A percentile compares a stretch with the other conserved stretches of the same genome.
Evolutionary conservation across 257 asterid species (phyloP).

Genomic region (Nicotiana tomentosiformis): DNA sequence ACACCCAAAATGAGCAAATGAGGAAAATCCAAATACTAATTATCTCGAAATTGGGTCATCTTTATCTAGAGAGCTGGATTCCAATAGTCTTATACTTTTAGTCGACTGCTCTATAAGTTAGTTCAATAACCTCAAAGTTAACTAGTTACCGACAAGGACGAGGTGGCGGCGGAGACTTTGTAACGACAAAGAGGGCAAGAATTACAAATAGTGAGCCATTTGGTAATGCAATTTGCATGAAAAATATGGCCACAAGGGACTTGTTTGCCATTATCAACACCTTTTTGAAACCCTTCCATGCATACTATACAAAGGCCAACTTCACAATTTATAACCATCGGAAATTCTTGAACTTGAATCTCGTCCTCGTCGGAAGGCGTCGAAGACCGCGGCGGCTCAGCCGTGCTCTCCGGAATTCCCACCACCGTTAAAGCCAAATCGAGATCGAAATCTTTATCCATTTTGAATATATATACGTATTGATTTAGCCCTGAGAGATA

Average conservation of each 20-base stretch:
- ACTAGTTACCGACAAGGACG: too few species aligned
- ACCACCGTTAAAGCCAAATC: slow-evolving; percentile 21
- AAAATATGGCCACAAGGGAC: slow-evolving; percentile 8
- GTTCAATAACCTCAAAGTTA: too few species aligned
- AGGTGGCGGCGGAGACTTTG: background rate
- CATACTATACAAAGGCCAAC: background rate
- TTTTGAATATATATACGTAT: background rate
- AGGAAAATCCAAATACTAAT: too few species aligned
- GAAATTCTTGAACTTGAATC: background rate
- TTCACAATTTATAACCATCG: background rate
- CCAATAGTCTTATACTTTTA: too few species aligned
- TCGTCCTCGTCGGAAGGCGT: background rate
- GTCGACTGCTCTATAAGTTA: too few species aligned
- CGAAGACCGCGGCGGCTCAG: background rate
- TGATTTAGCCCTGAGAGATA: background rate
- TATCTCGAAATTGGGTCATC: too few species aligned
- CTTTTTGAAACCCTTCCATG: slow-evolving; percentile 1
- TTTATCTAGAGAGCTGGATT: too few species aligned
- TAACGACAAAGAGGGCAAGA: slow-evolving; percentile 6
- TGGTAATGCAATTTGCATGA: slow-evolving; percentile 2
- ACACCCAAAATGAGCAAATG: too few species aligned
- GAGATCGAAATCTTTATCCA: slow-evolving; percentile 24
- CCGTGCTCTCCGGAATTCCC: background rate
- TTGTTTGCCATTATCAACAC: background rate
- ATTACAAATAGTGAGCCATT: background rate